A percentile compares a stretch with the other conserved stretches of the same genome.
These are phyloP conservation scores for Pseudonitzschia pungens DNA, from an alignment of 108 stramenopile species.

Conservation along the genomic window DNA sequence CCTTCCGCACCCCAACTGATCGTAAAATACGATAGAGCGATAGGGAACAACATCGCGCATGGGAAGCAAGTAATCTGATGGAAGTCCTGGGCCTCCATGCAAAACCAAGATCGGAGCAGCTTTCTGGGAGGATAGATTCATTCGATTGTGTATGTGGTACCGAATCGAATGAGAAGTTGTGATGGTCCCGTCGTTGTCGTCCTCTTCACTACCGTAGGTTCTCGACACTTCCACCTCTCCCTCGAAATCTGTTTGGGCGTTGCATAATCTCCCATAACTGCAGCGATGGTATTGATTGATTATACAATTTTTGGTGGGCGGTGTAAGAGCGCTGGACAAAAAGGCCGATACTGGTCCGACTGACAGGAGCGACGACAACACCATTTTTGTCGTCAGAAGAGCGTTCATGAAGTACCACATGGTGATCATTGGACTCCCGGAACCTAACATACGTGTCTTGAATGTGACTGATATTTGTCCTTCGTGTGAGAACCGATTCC, in stretches of 20 bases:
- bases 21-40: slow-evolving; percentile 62
- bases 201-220: neutral
- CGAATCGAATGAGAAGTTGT: neutral
- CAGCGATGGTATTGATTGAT: no score
- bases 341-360: no score
- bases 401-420: neutral
- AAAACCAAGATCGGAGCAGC: slow-evolving; percentile 46
- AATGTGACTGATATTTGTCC: no score
- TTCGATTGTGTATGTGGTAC: neutral
- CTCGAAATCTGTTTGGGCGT: neutral
- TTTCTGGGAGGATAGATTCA: neutral
- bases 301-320: no score
- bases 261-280: neutral
- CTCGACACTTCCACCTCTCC: slow-evolving; percentile 5
- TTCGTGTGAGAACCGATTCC: no score
- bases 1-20: slow-evolving; percentile 73
- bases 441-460: no score
- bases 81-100: slow-evolving; percentile 67
- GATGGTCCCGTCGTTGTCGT: neutral
- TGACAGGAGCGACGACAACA: no score
- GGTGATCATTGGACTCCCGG: neutral
- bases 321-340: no score
- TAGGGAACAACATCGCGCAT: slow-evolving; percentile 40
- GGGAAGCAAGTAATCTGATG: slow-evolving; percentile 61
- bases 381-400: no score